Evolutionary conservation across 176 grass and related monocot species (phyloP).

Genomic region (Elaeis guineensis): DNA sequence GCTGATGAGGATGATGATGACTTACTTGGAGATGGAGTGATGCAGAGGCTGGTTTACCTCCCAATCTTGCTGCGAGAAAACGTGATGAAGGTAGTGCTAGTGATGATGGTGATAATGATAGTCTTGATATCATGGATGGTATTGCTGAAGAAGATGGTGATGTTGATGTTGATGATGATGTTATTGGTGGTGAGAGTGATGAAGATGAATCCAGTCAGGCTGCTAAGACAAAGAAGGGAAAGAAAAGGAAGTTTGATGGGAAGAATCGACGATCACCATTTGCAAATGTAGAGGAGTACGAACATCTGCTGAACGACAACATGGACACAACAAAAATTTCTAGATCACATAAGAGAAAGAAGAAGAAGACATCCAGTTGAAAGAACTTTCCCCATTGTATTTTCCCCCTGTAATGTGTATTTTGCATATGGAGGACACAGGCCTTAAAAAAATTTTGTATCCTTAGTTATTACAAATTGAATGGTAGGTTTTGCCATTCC

Average conservation of each 20-base stretch:
- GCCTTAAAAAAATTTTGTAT: no score
- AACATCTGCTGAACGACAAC: constrained; percentile 44
- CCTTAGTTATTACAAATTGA: no score
- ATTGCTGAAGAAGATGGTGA: constrained; percentile 15
- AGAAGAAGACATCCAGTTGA: constrained; percentile 29
- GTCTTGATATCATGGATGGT: no score
- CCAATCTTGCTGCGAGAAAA: constrained; percentile 13
- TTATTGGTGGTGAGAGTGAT: background rate
- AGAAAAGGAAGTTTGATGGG: constrained; percentile 38
- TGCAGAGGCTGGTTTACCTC: constrained; percentile 33
- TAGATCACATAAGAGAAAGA: constrained; percentile 25
- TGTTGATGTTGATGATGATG: constrained; percentile 21
- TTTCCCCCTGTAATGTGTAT: no score
- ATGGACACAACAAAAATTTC: constrained; percentile 11
- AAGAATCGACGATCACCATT: constrained; percentile 50
- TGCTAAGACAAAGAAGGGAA: constrained; percentile 4
- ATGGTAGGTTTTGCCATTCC: no score
- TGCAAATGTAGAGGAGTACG: constrained; percentile 73
- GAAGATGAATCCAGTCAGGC: background rate
- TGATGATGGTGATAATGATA: background rate
- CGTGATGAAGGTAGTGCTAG: constrained; percentile 11
- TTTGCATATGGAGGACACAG: no score
- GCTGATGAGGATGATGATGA: constrained; percentile 74
- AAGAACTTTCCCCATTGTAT: background rate
- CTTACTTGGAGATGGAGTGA: constrained; percentile 72